Evolutionary conservation across 345 rosid species (phyloP), one percentile per base, ranked within the genome.

Genomic region (Pistacia atlantica): DNA sequence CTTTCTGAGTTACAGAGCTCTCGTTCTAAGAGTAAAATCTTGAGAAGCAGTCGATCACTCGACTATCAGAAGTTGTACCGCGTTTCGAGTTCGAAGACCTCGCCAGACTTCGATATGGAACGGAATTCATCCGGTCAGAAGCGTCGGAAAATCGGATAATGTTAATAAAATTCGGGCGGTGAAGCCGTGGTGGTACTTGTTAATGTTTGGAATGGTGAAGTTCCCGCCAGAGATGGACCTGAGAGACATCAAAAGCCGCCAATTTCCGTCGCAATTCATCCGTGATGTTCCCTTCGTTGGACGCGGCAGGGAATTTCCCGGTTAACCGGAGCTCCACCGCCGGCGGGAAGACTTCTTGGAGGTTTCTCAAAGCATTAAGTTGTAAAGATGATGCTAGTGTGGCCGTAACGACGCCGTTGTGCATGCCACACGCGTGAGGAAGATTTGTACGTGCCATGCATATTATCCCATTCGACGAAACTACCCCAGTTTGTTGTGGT

Each of bases 231-330:
- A 78, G 78, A 89, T 87, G 80, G 92, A 90, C 70, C 87, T 93
- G 2, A 82, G 77, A 35, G 96, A 93, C 70, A 93, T 93, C 12
- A 89, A 84, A 54, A 91, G 54, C 88, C 87, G 94, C 33, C 97
- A 91, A 82, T 67, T 67, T 51, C 73, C 92, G 94, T 62, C 89
- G 91, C 72, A 85, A 17, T 73, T 81, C 87, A 0, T 77, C 88
- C 51, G 75, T 75, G 31, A 74, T 90, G 84, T 83, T 91, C 37
- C 80, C 85, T 0, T 33, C 83, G 38, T 20, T 64, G 69, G 85
- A 84, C 2, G 4, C 64, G 11, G 66, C 76, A 0, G 79, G 75
- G 42, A 82, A 77, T 2, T 28, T 63, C 5, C 80, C 86, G 18
- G 57, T 42, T 11, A 57, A 78, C 74, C 75, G 82, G 73, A 81